These are phyloP conservation scores for Zarea fungicola DNA, from an alignment of 2,329 filamentous ascomycete species.

Conservation along the genomic window DNA sequence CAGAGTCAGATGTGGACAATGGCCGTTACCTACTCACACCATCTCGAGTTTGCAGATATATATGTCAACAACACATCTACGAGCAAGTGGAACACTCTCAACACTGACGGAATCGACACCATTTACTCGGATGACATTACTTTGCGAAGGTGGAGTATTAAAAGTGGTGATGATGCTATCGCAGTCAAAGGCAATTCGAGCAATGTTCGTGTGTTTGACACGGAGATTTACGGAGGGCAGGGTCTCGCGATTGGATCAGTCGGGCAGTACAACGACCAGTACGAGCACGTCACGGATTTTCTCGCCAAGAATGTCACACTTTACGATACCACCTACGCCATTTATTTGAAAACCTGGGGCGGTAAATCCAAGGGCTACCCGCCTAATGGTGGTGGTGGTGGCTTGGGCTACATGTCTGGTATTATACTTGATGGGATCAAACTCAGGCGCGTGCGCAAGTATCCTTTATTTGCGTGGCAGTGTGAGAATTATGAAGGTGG, in stretches of 20 bases:
- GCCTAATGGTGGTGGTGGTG: constrained; percentile 55
- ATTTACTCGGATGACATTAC: constrained; percentile 47
- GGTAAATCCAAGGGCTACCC: constrained; percentile 44
- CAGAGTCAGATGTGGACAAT: constrained; percentile 59
- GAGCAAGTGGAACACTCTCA: constrained; percentile 28
- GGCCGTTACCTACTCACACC: constrained; percentile 43
- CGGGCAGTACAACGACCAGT: constrained; percentile 45
- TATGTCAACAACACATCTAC: constrained; percentile 46
- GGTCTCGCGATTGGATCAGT: constrained; percentile 54
- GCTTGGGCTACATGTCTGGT: constrained; percentile 36
- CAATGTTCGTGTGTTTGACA: constrained; percentile 46
- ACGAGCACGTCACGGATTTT: constrained; percentile 46
- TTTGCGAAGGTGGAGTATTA: constrained; percentile 44
- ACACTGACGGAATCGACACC: constrained; percentile 45
- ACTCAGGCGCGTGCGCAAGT: constrained; percentile 21
- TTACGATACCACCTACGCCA: constrained; percentile 40
- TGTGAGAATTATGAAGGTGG: constrained; percentile 32
- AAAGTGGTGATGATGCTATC: constrained; percentile 50
- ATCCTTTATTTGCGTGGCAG: constrained; percentile 30
- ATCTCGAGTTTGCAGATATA: constrained; percentile 45
- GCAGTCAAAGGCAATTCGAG: constrained; percentile 51
- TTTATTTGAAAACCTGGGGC: constrained; percentile 57
- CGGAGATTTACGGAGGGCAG: constrained; percentile 42
- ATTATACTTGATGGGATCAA: constrained; percentile 28
- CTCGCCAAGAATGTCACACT: constrained; percentile 42